Evolutionary conservation across 179 eudicot genomes (phyloP).

Genomic region (Spergularia azorica): DNA sequence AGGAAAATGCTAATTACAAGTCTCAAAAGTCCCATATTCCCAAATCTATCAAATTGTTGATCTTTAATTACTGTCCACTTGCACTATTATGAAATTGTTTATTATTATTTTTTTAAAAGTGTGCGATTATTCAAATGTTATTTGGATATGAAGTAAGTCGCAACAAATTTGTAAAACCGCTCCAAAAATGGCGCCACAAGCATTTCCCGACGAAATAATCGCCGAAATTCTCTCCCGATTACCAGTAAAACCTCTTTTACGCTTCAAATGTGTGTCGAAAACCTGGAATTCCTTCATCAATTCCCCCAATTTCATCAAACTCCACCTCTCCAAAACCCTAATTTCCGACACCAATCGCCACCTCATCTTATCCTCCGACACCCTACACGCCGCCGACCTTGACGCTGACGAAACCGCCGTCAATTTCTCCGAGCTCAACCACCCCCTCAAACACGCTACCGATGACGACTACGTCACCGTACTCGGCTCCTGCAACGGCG

Average conservation of each 20-base stretch:
- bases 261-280: conserved; percentile 19
- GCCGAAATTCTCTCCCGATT: neutral
- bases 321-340: conserved; percentile 16
- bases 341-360: conserved; percentile 7
- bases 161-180: too few species aligned
- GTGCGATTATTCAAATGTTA: too few species aligned
- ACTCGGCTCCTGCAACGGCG: too few species aligned
- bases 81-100: too few species aligned
- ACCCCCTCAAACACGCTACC: conserved; percentile 8
- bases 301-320: conserved; percentile 7
- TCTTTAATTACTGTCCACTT: too few species aligned
- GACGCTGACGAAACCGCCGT: neutral
- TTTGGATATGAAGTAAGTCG: too few species aligned
- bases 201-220: neutral
- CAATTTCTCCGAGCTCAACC: conserved; percentile 6
- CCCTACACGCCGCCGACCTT: neutral
- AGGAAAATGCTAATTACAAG: too few species aligned
- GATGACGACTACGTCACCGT: neutral
- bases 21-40: too few species aligned
- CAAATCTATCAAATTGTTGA: too few species aligned
- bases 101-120: too few species aligned
- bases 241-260: conserved; percentile 8
- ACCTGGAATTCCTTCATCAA: conserved; percentile 2
- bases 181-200: neutral
- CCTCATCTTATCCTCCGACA: conserved; percentile 1